These are phyloP conservation scores for Lachnellula occidentalis DNA, from an alignment of 2,329 filamentous ascomycete genomes.

Conservation along the genomic window DNA sequence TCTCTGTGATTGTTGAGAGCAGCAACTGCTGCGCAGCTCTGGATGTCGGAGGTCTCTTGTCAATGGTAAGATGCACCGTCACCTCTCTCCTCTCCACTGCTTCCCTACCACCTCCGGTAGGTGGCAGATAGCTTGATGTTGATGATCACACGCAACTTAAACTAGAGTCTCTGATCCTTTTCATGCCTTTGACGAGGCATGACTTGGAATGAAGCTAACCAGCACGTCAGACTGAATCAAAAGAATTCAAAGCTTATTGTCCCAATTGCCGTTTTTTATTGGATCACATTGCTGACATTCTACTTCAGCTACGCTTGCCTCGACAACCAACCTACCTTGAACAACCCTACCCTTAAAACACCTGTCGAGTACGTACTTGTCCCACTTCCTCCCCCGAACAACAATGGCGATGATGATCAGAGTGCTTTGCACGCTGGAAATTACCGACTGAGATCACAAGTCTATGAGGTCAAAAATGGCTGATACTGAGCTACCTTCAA, in stretches of 20 bases:
- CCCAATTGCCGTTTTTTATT: background rate
- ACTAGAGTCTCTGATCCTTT: slow-evolving; percentile 98
- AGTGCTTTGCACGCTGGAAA: slow-evolving; percentile 65
- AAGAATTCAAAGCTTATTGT: background rate
- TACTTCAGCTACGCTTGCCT: background rate
- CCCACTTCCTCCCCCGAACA: slow-evolving; percentile 22
- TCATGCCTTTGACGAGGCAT: slow-evolving; percentile 35
- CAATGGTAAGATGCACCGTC: slow-evolving; percentile 22
- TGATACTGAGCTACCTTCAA: slow-evolving; percentile 60
- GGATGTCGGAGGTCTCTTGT: background rate
- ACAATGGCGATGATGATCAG: slow-evolving; percentile 32
- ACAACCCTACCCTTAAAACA: background rate
- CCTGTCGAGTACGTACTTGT: slow-evolving; percentile 1
- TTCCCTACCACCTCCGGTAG: slow-evolving; percentile 10
- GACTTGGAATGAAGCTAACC: background rate
- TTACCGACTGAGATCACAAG: slow-evolving; percentile 80
- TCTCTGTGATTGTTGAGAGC: background rate
- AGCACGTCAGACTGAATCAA: slow-evolving; percentile 84
- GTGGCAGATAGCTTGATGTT: too few species aligned
- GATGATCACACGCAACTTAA: too few species aligned
- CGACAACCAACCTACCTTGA: too few species aligned
- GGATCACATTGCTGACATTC: background rate
- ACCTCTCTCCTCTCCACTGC: slow-evolving; percentile 8
- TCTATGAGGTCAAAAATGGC: slow-evolving; percentile 79
- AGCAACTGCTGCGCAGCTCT: too few species aligned